phyloP scores from a whole-genome alignment of 2,329 filamentous ascomycete genomes.

The Venturiaceae sp. region DNA sequence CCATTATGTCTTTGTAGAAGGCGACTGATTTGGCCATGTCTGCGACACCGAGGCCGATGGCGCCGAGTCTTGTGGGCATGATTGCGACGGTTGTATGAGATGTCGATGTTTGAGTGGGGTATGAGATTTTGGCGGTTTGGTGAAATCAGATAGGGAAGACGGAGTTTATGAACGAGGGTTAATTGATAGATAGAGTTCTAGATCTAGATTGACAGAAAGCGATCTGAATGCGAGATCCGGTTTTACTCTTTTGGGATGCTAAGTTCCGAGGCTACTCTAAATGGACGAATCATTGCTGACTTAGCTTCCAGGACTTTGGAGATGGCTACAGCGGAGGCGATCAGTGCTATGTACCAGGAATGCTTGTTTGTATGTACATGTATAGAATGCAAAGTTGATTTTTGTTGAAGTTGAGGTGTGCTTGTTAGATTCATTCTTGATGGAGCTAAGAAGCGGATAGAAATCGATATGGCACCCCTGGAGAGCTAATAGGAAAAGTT shows the following conservation, averaged over 20 bases:
- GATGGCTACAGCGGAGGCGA: too few relatives aligned
- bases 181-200: too few relatives aligned
- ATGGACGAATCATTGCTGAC: neutral
- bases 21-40: neutral
- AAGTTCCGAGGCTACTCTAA: neutral
- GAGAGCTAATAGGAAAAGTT: neutral
- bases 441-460: neutral
- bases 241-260: neutral
- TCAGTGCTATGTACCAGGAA: too few relatives aligned
- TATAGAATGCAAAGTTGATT: too few relatives aligned
- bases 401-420: too few relatives aligned
- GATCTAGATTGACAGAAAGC: neutral
- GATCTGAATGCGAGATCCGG: neutral
- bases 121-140: neutral
- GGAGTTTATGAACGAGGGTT: too few relatives aligned
- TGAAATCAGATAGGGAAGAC: neutral
- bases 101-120: neutral
- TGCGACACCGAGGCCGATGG: neutral
- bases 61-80: constrained; percentile 1
- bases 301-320: neutral
- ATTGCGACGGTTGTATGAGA: neutral
- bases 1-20: neutral
- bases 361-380: too few relatives aligned
- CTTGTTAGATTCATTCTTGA: too few relatives aligned
- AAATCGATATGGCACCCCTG: neutral